These are phyloP conservation scores for Kandelia obovata DNA, from an alignment of 345 rosid genomes.

Conservation along the genomic window DNA sequence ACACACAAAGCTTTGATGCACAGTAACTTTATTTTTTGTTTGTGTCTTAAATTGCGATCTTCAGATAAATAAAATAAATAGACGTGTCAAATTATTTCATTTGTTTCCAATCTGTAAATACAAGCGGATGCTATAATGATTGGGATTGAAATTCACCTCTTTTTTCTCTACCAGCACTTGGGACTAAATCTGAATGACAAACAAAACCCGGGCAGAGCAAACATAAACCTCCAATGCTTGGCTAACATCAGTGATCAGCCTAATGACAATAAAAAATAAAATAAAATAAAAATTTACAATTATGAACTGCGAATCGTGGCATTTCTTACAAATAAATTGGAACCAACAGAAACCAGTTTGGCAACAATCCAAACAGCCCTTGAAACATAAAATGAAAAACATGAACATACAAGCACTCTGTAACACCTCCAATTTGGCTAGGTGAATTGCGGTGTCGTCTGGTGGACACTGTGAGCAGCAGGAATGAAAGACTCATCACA, in stretches of 20 bases:
- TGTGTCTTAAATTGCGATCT: too few species aligned
- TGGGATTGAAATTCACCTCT: constrained; percentile 17
- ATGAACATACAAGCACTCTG: constrained; percentile 18
- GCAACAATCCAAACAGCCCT: constrained; percentile 37
- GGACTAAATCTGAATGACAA: constrained; percentile 17
- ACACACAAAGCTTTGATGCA: too few species aligned
- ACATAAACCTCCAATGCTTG: constrained; percentile 34
- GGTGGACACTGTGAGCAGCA: neutral
- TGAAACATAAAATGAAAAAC: constrained; percentile 28
- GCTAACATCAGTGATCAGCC: constrained; percentile 33
- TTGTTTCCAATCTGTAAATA: too few species aligned
- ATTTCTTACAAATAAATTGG: constrained; percentile 32
- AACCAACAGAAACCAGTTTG: constrained; percentile 37
- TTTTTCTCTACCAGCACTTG: neutral
- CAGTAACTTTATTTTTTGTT: too few species aligned
- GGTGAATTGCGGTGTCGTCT: neutral
- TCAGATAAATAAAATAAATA: too few species aligned
- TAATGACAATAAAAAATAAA: constrained; percentile 20
- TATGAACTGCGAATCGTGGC: constrained; percentile 40
- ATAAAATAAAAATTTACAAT: constrained; percentile 43
- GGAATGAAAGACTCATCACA: constrained; percentile 44
- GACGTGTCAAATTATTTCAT: too few species aligned
- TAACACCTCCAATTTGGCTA: constrained; percentile 1
- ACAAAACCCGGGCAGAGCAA: constrained; percentile 31
- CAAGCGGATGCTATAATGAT: neutral